Evolutionary conservation across 441 rosid species (phyloP).

Genomic region (Kokia cookei): DNA sequence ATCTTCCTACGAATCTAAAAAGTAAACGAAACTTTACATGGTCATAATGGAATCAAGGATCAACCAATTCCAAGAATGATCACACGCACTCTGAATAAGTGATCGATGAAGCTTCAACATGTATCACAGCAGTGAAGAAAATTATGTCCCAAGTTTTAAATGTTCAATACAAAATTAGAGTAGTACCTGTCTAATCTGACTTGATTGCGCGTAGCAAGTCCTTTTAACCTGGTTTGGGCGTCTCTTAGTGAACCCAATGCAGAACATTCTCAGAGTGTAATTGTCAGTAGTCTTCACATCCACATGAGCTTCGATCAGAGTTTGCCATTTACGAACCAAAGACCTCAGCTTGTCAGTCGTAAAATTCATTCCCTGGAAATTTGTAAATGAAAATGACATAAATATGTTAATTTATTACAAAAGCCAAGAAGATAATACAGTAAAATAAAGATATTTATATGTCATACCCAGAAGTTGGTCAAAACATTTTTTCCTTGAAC

Average conservation of each 20-base stretch:
- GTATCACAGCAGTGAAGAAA: no score
- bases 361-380: conserved; percentile 50
- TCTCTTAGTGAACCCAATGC: conserved; percentile 84
- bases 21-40: background rate
- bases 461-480: conserved; percentile 86
- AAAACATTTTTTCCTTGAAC: conserved; percentile 79
- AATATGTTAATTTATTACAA: background rate
- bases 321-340: no score
- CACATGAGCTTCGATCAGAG: no score
- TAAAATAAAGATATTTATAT: background rate
- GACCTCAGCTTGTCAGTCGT: conserved; percentile 2
- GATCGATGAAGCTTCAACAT: background rate
- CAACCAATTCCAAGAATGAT: background rate
- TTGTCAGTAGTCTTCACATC: conserved; percentile 59
- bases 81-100: no score
- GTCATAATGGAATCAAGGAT: background rate
- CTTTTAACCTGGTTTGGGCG: conserved; percentile 35
- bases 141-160: background rate
- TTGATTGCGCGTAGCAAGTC: conserved; percentile 66
- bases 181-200: conserved; percentile 66
- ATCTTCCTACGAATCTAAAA: conserved; percentile 61
- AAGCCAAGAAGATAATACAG: background rate
- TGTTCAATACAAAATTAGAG: background rate
- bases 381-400: no score
- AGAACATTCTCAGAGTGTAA: conserved; percentile 77